These are phyloP conservation scores for Physcomitrellopsis africana DNA, from an alignment of 225 moss, liverwort and hornwort genomes.

Conservation along the genomic window DNA sequence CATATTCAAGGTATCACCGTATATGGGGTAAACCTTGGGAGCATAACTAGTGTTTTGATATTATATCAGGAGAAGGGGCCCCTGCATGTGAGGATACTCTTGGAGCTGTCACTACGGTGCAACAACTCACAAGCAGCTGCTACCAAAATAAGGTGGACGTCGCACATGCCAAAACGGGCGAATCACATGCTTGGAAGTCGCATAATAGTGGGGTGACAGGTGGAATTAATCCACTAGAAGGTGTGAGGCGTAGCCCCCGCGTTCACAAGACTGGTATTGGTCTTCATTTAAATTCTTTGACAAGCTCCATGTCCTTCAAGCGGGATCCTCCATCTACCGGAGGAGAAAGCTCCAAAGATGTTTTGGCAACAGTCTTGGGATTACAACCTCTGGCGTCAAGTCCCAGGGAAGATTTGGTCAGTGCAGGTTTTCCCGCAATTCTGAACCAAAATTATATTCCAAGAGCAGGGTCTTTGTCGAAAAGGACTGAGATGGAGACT, in stretches of 20 bases:
- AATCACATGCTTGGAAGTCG: slow-evolving; percentile 25
- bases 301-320: slow-evolving; percentile 66
- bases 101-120: slow-evolving; percentile 45
- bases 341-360: slow-evolving; percentile 54
- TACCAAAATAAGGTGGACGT: slow-evolving; percentile 37
- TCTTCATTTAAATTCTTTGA: slow-evolving; percentile 75
- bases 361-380: slow-evolving; percentile 61
- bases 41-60: neutral
- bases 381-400: slow-evolving; percentile 39
- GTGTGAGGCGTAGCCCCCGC: slow-evolving; percentile 36
- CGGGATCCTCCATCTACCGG: slow-evolving; percentile 47
- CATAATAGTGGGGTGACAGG: slow-evolving; percentile 40
- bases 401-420: slow-evolving; percentile 33
- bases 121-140: slow-evolving; percentile 42
- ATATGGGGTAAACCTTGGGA: too few relatives aligned
- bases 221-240: slow-evolving; percentile 3
- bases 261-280: slow-evolving; percentile 67
- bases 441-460: slow-evolving; percentile 28
- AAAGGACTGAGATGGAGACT: slow-evolving; percentile 43
- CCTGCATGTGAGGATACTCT: slow-evolving; percentile 27
- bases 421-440: slow-evolving; percentile 39
- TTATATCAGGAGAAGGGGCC: slow-evolving; percentile 31
- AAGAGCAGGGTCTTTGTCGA: slow-evolving; percentile 48
- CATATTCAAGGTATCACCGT: too few relatives aligned
- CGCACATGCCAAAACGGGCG: neutral